These are phyloP conservation scores for Fusarium cicatricum DNA, from an alignment of 2,329 filamentous ascomycete species.

Conservation along the genomic window DNA sequence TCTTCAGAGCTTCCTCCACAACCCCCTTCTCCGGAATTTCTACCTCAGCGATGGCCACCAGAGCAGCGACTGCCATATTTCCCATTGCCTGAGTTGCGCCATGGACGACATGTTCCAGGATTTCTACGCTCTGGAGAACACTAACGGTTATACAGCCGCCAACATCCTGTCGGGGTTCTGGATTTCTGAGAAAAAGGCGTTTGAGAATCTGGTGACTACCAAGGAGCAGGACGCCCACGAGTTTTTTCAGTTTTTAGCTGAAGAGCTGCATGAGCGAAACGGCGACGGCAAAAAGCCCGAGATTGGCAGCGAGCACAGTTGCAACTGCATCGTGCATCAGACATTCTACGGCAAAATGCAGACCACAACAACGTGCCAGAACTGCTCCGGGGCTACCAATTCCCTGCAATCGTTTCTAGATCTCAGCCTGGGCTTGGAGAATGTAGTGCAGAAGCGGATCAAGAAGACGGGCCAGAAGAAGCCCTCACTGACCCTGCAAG, in stretches of 20 bases:
- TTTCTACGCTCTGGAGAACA: slow-evolving; percentile 76
- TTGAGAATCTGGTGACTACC: slow-evolving; percentile 83
- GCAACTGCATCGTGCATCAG: slow-evolving; percentile 91
- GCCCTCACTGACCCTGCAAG: slow-evolving; percentile 62
- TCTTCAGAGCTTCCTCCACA: slow-evolving; percentile 91
- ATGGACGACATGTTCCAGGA: slow-evolving; percentile 80
- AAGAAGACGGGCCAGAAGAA: slow-evolving; percentile 62
- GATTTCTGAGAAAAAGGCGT: slow-evolving; percentile 79
- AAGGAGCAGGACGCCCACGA: slow-evolving; percentile 97
- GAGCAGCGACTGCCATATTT: slow-evolving; percentile 72
- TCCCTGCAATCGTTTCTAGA: slow-evolving; percentile 91
- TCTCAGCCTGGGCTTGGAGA: slow-evolving; percentile 86
- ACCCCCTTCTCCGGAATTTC: slow-evolving; percentile 89
- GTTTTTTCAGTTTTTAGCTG: slow-evolving; percentile 94
- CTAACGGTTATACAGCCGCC: slow-evolving; percentile 89
- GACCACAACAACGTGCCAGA: slow-evolving; percentile 89
- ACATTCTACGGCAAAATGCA: slow-evolving; percentile 93
- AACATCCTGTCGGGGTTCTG: slow-evolving; percentile 90
- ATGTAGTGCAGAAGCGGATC: slow-evolving; percentile 70
- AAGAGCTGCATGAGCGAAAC: slow-evolving; percentile 87
- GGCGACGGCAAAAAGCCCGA: slow-evolving; percentile 72
- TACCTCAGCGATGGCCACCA: slow-evolving; percentile 92
- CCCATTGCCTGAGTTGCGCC: slow-evolving; percentile 72
- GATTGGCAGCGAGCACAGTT: slow-evolving; percentile 68
- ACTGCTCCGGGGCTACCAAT: slow-evolving; percentile 82